Evolutionary conservation across 78 protist species (phyloP), one percentile per base, ranked within the genome.

Genomic region (Ministeria vibrans): DNA sequence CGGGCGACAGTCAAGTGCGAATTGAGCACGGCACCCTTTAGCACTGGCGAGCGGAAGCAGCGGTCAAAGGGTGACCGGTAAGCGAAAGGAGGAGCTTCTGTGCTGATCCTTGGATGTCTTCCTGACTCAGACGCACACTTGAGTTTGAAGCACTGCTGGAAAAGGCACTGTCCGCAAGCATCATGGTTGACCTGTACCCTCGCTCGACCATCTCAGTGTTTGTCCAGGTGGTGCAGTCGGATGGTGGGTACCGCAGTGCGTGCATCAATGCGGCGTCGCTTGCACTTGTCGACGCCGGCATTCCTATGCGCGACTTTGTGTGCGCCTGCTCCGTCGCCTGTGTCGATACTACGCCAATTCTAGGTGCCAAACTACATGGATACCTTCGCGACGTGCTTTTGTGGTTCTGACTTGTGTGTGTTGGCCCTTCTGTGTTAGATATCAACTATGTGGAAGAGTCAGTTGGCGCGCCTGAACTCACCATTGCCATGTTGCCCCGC

Each of bases 271-370:
- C 99, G 0, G 87, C 92, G 0, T 84, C 95, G 15, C 88, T 96
- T 38, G 99, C 99, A 1, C 77, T 95, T 44, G 79, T 93, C 1
- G 96, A 96, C 49, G 97, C 98, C 2, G 97, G 97, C 39, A 70
- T 96, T 5, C 86, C 96, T 0, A 90, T 96, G 89, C 76, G 42
- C 15, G 82, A 78, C 49, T 63, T 13, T 63, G 75, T 63, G 75
- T 41, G 59, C 32, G 66, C 82, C 34, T 53, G 69, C 62, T 23
- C 82, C 5, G 69, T 39, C 34, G 53, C 75, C 45, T 1, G 25
- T 7, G 43, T 78, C 34, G 82, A 78, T 20, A 20, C 1, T 22
- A 66, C 43, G 45, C 45, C 73, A 1, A n/a, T 78, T 34, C 70
- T 78, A 4, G 82, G 71, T 77, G 39, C 3, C 63, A 46, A 7